Evolutionary conservation across 805 yeast genomes (phyloP).

Genomic region (Cyberlindnera mrakii): DNA sequence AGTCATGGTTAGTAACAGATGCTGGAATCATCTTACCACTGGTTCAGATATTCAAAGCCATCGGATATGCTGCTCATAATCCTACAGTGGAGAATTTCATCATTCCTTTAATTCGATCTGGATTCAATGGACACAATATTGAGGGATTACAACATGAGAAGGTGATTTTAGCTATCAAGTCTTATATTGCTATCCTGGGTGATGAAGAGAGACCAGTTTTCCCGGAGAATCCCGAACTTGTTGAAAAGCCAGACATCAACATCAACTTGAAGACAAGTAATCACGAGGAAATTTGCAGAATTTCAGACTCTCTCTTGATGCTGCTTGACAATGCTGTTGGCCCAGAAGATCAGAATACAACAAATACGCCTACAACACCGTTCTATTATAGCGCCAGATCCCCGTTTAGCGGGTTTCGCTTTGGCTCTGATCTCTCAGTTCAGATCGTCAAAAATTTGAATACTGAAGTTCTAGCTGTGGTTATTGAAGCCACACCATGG

Average conservation of each 20-base stretch:
- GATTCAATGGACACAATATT: slow-evolving; percentile 50
- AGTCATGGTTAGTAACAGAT: slow-evolving; percentile 72
- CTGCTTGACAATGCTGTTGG: slow-evolving; percentile 60
- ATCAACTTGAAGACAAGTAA: slow-evolving; percentile 26
- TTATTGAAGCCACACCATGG: slow-evolving; percentile 74
- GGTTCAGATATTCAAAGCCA: slow-evolving; percentile 66
- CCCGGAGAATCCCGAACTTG: slow-evolving; percentile 42
- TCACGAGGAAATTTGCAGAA: slow-evolving; percentile 67
- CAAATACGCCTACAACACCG: slow-evolving; percentile 28
- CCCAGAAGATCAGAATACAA: slow-evolving; percentile 15
- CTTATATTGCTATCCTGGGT: slow-evolving; percentile 66
- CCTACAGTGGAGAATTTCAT: slow-evolving; percentile 75
- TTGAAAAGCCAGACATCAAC: slow-evolving; percentile 28
- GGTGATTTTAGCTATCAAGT: slow-evolving; percentile 57
- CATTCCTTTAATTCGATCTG: slow-evolving; percentile 56
- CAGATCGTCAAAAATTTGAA: slow-evolving; percentile 33
- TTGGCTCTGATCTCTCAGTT: slow-evolving; percentile 35
- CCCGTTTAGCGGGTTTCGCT: slow-evolving; percentile 32
- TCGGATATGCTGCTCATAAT: slow-evolving; percentile 75
- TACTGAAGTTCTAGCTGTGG: slow-evolving; percentile 59
- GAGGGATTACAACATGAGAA: slow-evolving; percentile 70
- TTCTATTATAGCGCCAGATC: slow-evolving; percentile 27
- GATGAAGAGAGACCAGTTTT: slow-evolving; percentile 70
- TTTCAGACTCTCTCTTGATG: slow-evolving; percentile 48
- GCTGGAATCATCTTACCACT: slow-evolving; percentile 54